These are phyloP conservation scores for Mimosa bimucronata DNA, from an alignment of 306 rosid species.

Conservation along the genomic window DNA sequence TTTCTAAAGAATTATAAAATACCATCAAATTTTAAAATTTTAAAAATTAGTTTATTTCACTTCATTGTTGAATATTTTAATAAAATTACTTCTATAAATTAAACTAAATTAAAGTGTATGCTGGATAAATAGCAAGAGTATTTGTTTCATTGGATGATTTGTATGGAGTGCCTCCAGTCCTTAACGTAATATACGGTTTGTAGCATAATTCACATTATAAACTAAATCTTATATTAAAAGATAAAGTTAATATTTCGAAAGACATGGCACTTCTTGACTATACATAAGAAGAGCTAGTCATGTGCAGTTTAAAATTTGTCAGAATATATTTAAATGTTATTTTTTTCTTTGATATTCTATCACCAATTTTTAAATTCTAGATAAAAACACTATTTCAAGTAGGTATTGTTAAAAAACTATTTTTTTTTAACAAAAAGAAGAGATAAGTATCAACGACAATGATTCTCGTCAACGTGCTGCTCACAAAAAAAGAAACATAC, in stretches of 20 bases:
- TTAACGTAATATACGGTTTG: no score
- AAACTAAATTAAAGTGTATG: no score
- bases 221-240: no score
- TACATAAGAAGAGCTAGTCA: background rate
- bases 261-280: background rate
- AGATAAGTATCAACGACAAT: background rate
- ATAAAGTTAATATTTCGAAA: background rate
- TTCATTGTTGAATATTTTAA: no score
- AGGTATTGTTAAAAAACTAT: background rate
- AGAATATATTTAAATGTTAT: background rate
- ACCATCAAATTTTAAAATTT: no score
- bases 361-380: background rate
- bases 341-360: background rate
- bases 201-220: no score
- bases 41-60: no score
- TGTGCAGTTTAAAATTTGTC: background rate
- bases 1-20: no score
- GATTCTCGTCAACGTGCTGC: background rate
- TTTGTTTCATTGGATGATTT: no score
- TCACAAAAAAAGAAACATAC: background rate
- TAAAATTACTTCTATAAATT: no score
- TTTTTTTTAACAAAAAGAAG: background rate
- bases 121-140: no score
- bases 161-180: no score
- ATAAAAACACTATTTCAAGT: background rate